Conservation (phyloP, 805 yeast genomes). For the Debaryomyces prosopidis region DNA sequence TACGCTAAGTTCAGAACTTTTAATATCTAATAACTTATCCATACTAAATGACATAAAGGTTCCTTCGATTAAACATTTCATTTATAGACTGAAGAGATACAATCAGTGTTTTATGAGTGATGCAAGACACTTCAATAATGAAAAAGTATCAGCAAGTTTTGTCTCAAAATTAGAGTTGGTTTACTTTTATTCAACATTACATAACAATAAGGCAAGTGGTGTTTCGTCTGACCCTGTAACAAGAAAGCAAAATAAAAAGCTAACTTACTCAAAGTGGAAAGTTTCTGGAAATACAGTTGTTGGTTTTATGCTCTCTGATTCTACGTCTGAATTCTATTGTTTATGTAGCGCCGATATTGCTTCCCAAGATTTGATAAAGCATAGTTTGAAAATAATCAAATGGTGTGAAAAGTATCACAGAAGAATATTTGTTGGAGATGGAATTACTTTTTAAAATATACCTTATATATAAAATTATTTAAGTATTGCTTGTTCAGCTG, state of each 20-base stretch:
- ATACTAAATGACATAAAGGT: constrained; percentile 22
- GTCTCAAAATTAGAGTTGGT: constrained; percentile 37
- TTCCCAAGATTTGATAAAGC: constrained; percentile 56
- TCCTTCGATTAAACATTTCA: constrained; percentile 67
- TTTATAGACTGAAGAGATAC: constrained; percentile 68
- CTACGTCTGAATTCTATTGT: constrained; percentile 37
- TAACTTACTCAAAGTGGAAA: constrained; percentile 48
- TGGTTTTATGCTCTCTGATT: constrained; percentile 40
- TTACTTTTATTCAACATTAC: constrained; percentile 30
- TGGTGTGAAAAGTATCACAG: constrained; percentile 79
- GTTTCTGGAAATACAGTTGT: constrained; percentile 17
- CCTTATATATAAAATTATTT: constrained; percentile 20
- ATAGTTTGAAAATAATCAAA: constrained; percentile 62
- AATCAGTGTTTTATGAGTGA: constrained; percentile 64
- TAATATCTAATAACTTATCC: constrained; percentile 15
- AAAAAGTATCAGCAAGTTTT: constrained; percentile 17
- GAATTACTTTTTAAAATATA: constrained; percentile 49
- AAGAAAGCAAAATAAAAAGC: constrained; percentile 35
- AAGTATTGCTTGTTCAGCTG: constrained; percentile 51
- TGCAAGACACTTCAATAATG: constrained; percentile 16
- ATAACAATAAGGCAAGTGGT: constrained; percentile 21
- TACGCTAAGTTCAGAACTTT: constrained; percentile 24
- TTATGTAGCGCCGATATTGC: constrained; percentile 46
- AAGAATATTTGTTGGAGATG: constrained; percentile 71
- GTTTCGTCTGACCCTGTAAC: constrained; percentile 13